Evolutionary conservation across 1,139 yeast genomes (phyloP), one percentile per base, ranked within the genome.

Genomic region (Pneumocystis murina): DNA sequence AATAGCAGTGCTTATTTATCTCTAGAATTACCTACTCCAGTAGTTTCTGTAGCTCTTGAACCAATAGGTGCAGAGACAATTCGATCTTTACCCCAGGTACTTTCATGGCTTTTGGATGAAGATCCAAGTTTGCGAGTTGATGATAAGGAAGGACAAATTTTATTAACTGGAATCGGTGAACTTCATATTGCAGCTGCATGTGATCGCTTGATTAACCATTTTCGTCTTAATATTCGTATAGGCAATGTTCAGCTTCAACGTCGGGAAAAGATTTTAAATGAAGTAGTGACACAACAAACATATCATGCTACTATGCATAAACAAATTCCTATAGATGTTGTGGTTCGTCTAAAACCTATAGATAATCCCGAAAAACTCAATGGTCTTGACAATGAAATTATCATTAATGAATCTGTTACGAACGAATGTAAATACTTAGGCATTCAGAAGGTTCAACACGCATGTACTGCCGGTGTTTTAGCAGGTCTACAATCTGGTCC

Each of bases 101-200:
- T 92, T 59, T 77, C 77, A 5, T 77, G 82, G 0, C 74, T 94
- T 60, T 75, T 87, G 16, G 79, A 87, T 65, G 98, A 94, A 72
- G 99, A 89, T 70, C 95, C 95, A 6, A 85, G 91, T 65, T 75
- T 88, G 68, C 80, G 81, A 55, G 77, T 86, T 16, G 97, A 92
- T 71, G 95, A 87, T 68, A 97, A 91, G 66, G 78, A 87, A 65
- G 96, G 96, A 0, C 97, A 92, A 74, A 84, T 90, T 0, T 79
- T 90, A 38, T 74, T 92, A 43, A 84, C 95, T 62, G 99, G 98
- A 2, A 90, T 92, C 97, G 98, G 97, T 20, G 96, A 90, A 71
- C 77, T 92, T 62, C 98, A 92, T 74, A 78, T 92, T 63, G 97
- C 92, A 69, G 90, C 92, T 68, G 87, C 94, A 1, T 80, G 80